Evolutionary conservation across 257 asterid genomes (phyloP).

Genomic region (Scutellaria galericulata): DNA sequence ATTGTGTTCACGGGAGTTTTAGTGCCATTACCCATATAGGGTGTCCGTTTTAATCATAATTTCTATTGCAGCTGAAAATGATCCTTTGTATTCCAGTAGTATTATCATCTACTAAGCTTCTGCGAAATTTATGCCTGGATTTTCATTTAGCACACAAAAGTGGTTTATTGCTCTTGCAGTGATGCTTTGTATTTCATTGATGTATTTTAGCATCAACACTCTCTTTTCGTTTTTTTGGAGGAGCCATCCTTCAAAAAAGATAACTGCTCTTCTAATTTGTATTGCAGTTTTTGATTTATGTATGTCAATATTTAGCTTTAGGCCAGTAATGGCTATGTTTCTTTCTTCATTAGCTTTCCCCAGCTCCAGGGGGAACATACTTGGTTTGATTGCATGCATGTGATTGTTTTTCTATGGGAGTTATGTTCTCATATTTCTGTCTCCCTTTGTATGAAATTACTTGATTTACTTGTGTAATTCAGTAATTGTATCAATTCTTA

Average conservation of each 20-base stretch:
- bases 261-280: too few relatives aligned
- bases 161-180: too few relatives aligned
- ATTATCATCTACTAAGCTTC: background rate
- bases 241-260: background rate
- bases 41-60: background rate
- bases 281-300: background rate
- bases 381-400: background rate
- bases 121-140: background rate
- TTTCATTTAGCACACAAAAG: background rate
- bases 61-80: background rate
- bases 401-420: background rate
- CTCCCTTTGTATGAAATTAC: background rate
- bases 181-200: too few relatives aligned
- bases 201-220: too few relatives aligned
- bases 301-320: background rate
- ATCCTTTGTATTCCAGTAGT: background rate
- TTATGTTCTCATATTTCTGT: background rate
- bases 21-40: background rate
- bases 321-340: background rate
- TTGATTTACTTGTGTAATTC: background rate
- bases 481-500: background rate
- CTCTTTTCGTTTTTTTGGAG: background rate
- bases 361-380: background rate
- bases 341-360: background rate
- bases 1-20: background rate